phyloP scores from a whole-genome alignment of 2,329 filamentous ascomycete species.

The Curvularia hawaiiensis region DNA sequence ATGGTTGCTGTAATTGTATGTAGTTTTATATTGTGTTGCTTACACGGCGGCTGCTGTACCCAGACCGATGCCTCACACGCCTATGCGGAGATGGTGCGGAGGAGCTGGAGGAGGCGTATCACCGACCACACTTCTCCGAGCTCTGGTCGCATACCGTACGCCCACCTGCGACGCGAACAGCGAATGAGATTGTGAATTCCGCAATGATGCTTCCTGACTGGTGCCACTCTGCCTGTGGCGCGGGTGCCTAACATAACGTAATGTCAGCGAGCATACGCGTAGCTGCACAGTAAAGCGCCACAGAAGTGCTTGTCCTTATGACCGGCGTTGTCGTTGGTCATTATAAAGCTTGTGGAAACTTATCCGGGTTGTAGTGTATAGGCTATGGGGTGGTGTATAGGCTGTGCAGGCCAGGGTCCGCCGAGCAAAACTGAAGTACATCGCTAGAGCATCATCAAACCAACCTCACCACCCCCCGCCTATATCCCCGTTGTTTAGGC shows the following conservation, averaged over 20 bases:
- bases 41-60: background rate
- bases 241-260: background rate
- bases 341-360: background rate
- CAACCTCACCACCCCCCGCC: constrained; percentile 3
- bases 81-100: background rate
- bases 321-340: background rate
- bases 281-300: background rate
- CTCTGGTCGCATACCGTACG: background rate
- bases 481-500: background rate
- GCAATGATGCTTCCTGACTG: background rate
- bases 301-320: background rate
- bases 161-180: background rate
- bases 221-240: background rate
- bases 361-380: background rate
- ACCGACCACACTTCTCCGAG: constrained; percentile 4
- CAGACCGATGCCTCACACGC: background rate
- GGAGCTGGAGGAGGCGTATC: background rate
- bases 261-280: background rate
- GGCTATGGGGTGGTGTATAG: background rate
- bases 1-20: too few relatives aligned
- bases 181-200: too few relatives aligned
- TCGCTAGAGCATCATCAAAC: constrained; percentile 16
- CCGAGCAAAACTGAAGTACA: constrained; percentile 21
- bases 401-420: constrained; percentile 1
- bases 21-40: background rate